A percentile compares a stretch with the other conserved stretches of the same genome.
Conservation (phyloP, 73 alveolate genomes). For the Tetrahymena malaccensis region DNA sequence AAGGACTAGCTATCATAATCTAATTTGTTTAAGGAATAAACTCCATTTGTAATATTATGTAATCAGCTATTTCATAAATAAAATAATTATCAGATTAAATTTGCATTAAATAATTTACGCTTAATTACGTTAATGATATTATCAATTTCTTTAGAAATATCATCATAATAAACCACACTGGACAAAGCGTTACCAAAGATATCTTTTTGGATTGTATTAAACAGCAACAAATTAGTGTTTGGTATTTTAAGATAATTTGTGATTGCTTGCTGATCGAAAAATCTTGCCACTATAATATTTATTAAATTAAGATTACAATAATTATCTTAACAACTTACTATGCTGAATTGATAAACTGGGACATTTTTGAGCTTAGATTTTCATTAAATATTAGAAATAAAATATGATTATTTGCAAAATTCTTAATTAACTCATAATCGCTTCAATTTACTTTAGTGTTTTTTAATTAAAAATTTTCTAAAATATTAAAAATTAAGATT, state of each 20-base stretch:
- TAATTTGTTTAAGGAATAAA: not conserved
- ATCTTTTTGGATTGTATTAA: not conserved
- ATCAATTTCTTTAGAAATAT: not conserved
- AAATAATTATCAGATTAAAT: too few relatives aligned
- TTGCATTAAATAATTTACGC: not conserved
- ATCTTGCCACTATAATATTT: not conserved
- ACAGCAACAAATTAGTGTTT: not conserved
- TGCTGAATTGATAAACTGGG: not conserved
- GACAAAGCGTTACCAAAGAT: not conserved
- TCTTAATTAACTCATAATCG: too few relatives aligned
- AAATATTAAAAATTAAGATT: too few relatives aligned
- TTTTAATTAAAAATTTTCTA: too few relatives aligned
- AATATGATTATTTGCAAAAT: too few relatives aligned
- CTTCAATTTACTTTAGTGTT: too few relatives aligned
- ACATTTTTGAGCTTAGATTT: not conserved
- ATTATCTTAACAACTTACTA: not conserved
- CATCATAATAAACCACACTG: not conserved
- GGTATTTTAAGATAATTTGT: not conserved
- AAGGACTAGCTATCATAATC: not conserved
- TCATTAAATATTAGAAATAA: too few relatives aligned
- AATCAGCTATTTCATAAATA: not conserved
- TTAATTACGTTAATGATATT: not conserved
- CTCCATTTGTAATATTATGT: not conserved
- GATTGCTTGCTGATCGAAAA: not conserved
- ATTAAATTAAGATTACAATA: too few relatives aligned